A percentile compares a stretch with the other conserved stretches of the same genome.
Evolutionary conservation across 2,329 filamentous ascomycete genomes (phyloP).

Genomic region (Xylariomycetidae sp.): DNA sequence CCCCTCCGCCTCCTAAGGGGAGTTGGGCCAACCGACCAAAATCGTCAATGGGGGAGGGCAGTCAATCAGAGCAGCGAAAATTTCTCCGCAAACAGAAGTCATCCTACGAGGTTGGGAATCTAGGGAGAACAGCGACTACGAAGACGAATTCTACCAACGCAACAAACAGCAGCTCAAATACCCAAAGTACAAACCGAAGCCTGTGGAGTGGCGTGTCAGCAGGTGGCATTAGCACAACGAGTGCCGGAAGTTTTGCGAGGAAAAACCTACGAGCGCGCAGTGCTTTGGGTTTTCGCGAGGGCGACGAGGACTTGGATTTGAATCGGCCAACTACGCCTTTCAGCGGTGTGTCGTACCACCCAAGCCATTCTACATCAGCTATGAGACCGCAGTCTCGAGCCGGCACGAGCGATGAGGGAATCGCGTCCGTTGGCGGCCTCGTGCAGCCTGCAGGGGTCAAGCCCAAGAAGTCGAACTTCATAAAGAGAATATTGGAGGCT

Average conservation of each 20-base stretch:
- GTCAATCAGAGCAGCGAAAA: conserved; percentile 32
- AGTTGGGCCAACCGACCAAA: conserved; percentile 50
- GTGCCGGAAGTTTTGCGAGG: conserved; percentile 86
- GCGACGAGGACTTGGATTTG: conserved; percentile 36
- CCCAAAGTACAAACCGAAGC: conserved; percentile 74
- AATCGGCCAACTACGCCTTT: conserved; percentile 61
- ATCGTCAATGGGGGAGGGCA: conserved; percentile 53
- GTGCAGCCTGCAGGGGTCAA: conserved; percentile 54
- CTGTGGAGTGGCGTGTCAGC: conserved; percentile 94
- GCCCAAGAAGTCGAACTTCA: conserved; percentile 80
- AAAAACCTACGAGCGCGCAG: conserved; percentile 64
- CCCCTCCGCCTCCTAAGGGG: conserved; percentile 42
- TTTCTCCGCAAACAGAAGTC: conserved; percentile 64
- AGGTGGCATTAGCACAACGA: conserved; percentile 87
- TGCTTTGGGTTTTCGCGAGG: conserved; percentile 57
- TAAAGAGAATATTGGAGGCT: conserved; percentile 91
- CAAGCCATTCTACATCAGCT: conserved; percentile 67
- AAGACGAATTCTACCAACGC: conserved; percentile 78
- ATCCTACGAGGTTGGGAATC: conserved; percentile 70
- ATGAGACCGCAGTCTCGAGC: conserved; percentile 60
- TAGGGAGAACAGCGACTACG: conserved; percentile 79
- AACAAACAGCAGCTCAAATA: conserved; percentile 63
- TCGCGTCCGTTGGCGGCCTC: conserved; percentile 72
- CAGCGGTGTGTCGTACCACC: conserved; percentile 84
- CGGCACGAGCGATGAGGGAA: conserved; percentile 61